These are phyloP conservation scores for Phialophora expanda DNA, from an alignment of 2,329 filamentous ascomycete genomes.

Conservation along the genomic window DNA sequence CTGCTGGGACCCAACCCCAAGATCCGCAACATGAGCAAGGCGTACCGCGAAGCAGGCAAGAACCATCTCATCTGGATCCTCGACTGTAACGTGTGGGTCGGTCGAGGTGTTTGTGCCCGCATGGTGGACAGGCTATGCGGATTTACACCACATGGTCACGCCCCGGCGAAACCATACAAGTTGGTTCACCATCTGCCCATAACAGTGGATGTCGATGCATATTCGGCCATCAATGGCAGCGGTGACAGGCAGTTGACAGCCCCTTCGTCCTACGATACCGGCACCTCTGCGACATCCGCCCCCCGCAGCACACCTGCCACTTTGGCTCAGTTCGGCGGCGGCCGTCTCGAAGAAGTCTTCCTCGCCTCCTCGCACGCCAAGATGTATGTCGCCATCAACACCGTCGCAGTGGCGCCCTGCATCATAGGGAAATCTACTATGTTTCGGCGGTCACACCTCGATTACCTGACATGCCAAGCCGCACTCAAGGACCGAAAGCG, in stretches of 20 bases:
- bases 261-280: slow-evolving; percentile 25
- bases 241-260: slow-evolving; percentile 1
- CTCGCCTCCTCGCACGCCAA: slow-evolving; percentile 93
- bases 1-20: slow-evolving; percentile 92
- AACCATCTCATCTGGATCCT: slow-evolving; percentile 92
- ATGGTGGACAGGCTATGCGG: slow-evolving; percentile 91
- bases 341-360: slow-evolving; percentile 90
- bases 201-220: slow-evolving; percentile 71
- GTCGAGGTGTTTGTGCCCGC: slow-evolving; percentile 74
- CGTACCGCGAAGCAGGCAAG: slow-evolving; percentile 79
- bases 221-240: slow-evolving; percentile 26
- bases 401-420: slow-evolving; percentile 86
- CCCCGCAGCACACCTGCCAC: background rate
- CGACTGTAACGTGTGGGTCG: slow-evolving; percentile 96
- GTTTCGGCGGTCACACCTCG: slow-evolving; percentile 90
- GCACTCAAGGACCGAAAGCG: background rate
- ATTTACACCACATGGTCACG: slow-evolving; percentile 53
- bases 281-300: slow-evolving; percentile 4
- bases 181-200: slow-evolving; percentile 94
- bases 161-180: slow-evolving; percentile 68
- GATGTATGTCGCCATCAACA: slow-evolving; percentile 97
- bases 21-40: slow-evolving; percentile 92
- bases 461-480: slow-evolving; percentile 64
- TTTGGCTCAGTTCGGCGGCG: slow-evolving; percentile 58
- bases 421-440: slow-evolving; percentile 98